Evolutionary conservation across 768 basidiomycete species (phyloP).

Genomic region (Agaricus blazei): DNA sequence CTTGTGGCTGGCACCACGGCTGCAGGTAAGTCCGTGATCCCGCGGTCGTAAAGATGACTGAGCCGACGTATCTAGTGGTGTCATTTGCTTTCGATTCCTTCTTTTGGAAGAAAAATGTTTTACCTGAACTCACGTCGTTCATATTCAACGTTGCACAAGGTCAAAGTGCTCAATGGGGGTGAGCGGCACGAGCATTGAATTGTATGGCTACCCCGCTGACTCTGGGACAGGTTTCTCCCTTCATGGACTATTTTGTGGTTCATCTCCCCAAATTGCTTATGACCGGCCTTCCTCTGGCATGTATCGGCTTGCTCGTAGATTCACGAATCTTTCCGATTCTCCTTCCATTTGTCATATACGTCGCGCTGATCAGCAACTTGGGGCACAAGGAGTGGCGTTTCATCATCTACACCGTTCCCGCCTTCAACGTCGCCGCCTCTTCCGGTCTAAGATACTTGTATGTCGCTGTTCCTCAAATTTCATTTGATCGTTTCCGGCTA

Average conservation of each 20-base stretch:
- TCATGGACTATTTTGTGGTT: conserved; percentile 56
- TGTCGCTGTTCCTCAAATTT: conserved; percentile 17
- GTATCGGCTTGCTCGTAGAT: conserved; percentile 47
- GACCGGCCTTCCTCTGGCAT: conserved; percentile 53
- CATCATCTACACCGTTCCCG: conserved; percentile 80
- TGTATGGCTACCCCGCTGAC: conserved; percentile 5
- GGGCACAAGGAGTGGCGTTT: conserved; percentile 99
- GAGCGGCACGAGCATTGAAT: conserved; percentile 23
- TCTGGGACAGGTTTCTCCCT: conserved; percentile 54
- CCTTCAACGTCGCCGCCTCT: conserved; percentile 77
- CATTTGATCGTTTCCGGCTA: background rate
- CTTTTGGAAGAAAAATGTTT: conserved; percentile 67
- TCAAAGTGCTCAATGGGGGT: conserved; percentile 90
- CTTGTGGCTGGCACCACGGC: conserved; percentile 43
- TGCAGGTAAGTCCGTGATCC: conserved; percentile 34
- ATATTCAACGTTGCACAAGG: conserved; percentile 87
- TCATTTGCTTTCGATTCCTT: conserved; percentile 75
- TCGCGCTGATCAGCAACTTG: conserved; percentile 64
- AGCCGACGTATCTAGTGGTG: conserved; percentile 32
- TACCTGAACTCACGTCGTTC: conserved; percentile 75
- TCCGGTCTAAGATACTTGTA: conserved; percentile 62
- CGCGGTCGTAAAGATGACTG: background rate
- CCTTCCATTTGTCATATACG: conserved; percentile 45
- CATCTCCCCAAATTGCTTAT: conserved; percentile 79
- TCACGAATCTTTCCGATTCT: conserved; percentile 45